Evolutionary conservation across 2,329 filamentous ascomycete genomes (phyloP), one percentile per base, ranked within the genome.

Genomic region (Colletotrichum lini): DNA sequence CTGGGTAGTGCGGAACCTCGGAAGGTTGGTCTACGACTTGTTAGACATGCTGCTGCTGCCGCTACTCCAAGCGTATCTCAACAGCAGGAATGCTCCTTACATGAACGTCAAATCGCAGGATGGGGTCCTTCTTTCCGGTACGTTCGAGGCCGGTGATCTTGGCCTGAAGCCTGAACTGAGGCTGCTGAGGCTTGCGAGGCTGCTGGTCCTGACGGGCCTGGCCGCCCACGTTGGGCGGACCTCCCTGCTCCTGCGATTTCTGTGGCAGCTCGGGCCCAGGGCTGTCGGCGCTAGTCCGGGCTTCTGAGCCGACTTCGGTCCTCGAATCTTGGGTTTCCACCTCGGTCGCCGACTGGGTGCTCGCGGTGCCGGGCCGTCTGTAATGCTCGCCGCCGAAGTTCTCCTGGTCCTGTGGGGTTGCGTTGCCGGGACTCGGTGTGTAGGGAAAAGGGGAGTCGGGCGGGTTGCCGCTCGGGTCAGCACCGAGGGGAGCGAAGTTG

Each of bases 1-100:
- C 81, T 99, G 96, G 6, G 96, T 99, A 0, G 96, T 99, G 77
- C 96, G 91, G 82, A 98, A 99, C 76, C 96, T 96, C 64, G 96
- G 95, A n/a, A 99, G 92, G 83, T 99, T 99, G 75, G 96, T 99
- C 96, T 99, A 68, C 21, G 57, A 16, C 4, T 30, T 38, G 54
- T 72, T 56, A 72, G 56, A 21, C 30, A 49, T n/a, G 35, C 30
- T 35, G 30, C 30, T 35, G 8, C 35, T 38, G 35, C 26, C 23
- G 53, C 18, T n/a, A 7, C 47, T 26, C 57, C 42, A 9, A 38
- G 21, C 54, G 35, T 52, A 63, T 30, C 23, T 13, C 21, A 4
- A 10, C 9, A 16, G 15, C 23, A 12, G 4, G 13, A 23, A 44
- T 47, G 60, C 62, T 49, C 80, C 92, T 79, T 91, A 98, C 96